Percentiles rank a stretch among this genome's conserved stretches.
Evolutionary conservation across 805 yeast genomes (phyloP).

Genomic region (Kurtzmaniella fragi): DNA sequence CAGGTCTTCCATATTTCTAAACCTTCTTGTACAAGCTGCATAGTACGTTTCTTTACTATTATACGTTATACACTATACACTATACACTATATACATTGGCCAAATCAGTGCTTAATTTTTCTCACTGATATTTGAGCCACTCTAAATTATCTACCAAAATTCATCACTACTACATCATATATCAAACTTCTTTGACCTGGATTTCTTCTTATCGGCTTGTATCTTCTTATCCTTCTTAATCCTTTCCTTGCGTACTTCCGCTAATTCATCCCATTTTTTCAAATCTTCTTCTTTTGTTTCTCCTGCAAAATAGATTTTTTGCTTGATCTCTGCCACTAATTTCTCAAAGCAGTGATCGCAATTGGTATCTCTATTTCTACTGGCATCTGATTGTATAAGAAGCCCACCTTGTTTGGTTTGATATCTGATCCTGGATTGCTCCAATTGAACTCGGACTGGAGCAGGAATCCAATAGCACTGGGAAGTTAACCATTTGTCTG

Average conservation of each 20-base stretch:
- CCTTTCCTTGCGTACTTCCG: conserved; percentile 25
- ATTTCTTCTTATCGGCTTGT: conserved; percentile 33
- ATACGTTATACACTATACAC: no score
- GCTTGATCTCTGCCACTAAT: conserved; percentile 48
- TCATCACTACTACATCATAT: conserved; percentile 1
- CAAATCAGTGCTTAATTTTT: no score
- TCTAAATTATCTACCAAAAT: neutral
- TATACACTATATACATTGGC: no score
- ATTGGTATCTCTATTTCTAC: conserved; percentile 57
- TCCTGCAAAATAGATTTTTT: conserved; percentile 39
- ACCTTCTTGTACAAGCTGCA: no score
- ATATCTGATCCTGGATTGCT: conserved; percentile 40
- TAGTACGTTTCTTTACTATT: no score
- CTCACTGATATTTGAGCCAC: neutral
- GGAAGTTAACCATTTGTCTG: conserved; percentile 40
- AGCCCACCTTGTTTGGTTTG: conserved; percentile 52
- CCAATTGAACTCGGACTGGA: conserved; percentile 40
- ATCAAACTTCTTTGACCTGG: conserved; percentile 32
- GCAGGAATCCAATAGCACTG: conserved; percentile 55
- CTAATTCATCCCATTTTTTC: conserved; percentile 46
- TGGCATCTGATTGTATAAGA: conserved; percentile 55
- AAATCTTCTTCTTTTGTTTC: conserved; percentile 45
- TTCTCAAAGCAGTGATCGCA: conserved; percentile 55
- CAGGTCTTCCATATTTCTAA: no score
- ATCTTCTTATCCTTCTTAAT: conserved; percentile 30